A percentile compares a stretch with the other conserved stretches of the same genome.
These are phyloP conservation scores for Ogataea pini DNA, from an alignment of 805 yeast species.

Conservation along the genomic window DNA sequence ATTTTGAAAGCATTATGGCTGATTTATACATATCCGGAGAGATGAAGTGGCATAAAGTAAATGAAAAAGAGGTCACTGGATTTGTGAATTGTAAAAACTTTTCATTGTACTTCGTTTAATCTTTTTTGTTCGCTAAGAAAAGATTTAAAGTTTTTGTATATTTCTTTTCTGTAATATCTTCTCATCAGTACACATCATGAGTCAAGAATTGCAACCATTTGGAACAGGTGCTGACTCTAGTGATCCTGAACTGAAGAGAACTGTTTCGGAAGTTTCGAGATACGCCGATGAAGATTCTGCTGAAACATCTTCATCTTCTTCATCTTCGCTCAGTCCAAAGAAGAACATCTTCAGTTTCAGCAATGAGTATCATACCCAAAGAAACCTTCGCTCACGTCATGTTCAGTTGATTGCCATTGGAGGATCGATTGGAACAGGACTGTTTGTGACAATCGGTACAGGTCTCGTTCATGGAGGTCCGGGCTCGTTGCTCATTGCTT, in stretches of 20 bases:
- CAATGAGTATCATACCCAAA: conserved; percentile 24
- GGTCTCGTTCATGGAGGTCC: conserved; percentile 40
- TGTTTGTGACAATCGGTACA: conserved; percentile 40
- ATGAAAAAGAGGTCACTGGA: background rate
- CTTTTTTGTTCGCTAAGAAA: background rate
- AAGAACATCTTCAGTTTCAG: conserved; percentile 14
- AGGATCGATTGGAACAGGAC: conserved; percentile 42
- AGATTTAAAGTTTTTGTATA: background rate
- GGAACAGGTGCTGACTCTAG: background rate
- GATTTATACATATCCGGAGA: background rate
- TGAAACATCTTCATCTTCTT: conserved; percentile 5
- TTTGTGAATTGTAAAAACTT: background rate
- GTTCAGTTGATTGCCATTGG: conserved; percentile 43
- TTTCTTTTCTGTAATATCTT: background rate
- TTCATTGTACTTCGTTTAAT: too few relatives aligned
- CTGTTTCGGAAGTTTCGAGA: background rate
- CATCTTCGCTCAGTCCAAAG: conserved; percentile 9
- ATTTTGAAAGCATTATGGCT: conserved; percentile 2
- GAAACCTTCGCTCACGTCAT: conserved; percentile 39
- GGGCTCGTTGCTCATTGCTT: conserved; percentile 35
- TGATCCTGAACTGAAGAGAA: background rate
- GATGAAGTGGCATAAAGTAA: background rate
- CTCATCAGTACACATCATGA: background rate
- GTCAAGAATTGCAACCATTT: background rate
- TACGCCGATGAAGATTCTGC: background rate